Evolutionary conservation across 1,139 yeast species (phyloP).

Genomic region (Blastobotrys apis): DNA sequence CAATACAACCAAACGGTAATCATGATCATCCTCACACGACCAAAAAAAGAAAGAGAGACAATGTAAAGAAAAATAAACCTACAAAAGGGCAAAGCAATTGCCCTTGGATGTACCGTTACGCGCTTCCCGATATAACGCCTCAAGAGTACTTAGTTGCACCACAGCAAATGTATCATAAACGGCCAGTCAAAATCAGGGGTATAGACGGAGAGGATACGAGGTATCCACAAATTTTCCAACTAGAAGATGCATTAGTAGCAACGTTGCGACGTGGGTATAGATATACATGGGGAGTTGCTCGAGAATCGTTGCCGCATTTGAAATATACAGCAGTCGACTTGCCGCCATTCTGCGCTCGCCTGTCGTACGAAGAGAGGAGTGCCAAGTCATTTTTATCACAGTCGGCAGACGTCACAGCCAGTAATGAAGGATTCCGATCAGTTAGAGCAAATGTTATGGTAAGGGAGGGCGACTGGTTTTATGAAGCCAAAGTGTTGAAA

Average conservation of each 20-base stretch:
- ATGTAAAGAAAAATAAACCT: too few species aligned
- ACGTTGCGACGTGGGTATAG: slow-evolving; percentile 72
- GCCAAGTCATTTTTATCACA: slow-evolving; percentile 47
- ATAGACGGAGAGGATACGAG: background rate
- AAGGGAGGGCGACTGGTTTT: slow-evolving; percentile 74
- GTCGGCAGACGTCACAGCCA: slow-evolving; percentile 44
- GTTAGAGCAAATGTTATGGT: slow-evolving; percentile 71
- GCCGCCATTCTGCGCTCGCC: slow-evolving; percentile 59
- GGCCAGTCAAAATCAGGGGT: background rate
- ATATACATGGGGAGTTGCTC: slow-evolving; percentile 75
- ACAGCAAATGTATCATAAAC: slow-evolving; percentile 7
- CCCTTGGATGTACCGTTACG: slow-evolving; percentile 11
- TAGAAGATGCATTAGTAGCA: slow-evolving; percentile 12
- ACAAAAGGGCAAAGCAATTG: slow-evolving; percentile 5
- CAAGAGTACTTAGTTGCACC: slow-evolving; percentile 7
- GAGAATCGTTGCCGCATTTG: slow-evolving; percentile 53
- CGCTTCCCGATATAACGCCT: slow-evolving; percentile 4
- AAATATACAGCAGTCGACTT: slow-evolving; percentile 73
- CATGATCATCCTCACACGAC: background rate
- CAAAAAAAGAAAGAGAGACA: background rate
- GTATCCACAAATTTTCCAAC: slow-evolving; percentile 4
- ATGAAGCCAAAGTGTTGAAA: slow-evolving; percentile 60
- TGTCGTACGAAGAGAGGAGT: slow-evolving; percentile 71
- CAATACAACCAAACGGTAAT: too few species aligned
- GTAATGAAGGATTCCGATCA: slow-evolving; percentile 75